Base-by-base conservation (phyloP, 257 asterid genomes). In the Ilex asprella region DNA sequence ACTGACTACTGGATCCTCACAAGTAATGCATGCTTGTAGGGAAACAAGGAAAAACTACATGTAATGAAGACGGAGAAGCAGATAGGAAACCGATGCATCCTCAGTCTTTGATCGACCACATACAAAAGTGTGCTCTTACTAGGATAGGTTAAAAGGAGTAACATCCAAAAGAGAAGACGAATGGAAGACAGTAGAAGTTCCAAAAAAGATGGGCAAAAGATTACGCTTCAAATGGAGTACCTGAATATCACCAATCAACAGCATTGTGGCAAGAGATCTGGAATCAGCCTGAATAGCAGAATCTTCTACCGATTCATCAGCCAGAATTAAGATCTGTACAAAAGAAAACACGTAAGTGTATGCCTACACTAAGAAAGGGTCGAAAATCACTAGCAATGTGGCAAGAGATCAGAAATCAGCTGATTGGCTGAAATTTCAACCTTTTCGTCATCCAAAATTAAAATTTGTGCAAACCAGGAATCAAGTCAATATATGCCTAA, bases 261-360 rank as follows among this genome's bases (percentile, higher is more conserved):
- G 81, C 65, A 89, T 77, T 43, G 97, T 89, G 59, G 97, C 97
- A 64, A 89, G 95, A 66, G 97, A 89, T 79, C 97, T 84, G 39
- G 97, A 89, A 81, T 89, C 97, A 59, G 94, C 97, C 83, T 84
- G 93, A 63, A 89, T 86, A 47, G 95, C 97, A 15, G 97, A 86
- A 71, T 86, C 95, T 77, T 89, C 97, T 32, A 86, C 95, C 31
- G 95, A 86, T 69, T 89, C 95, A 72, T 89, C 97, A 14, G 95
- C 97, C 82, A 89, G 76, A 75, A 89, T 89, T 71, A 89, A 79
- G 70, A 84, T 89, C 95, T 89, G 78, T 66, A 69, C 57, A 67
- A 58, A 53, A 49, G 16, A 49, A 49, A 11, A 10, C 57, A 35
- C 41, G 2, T 35, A 3, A 35, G 41, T 3, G 8, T 35, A 35